A percentile compares a stretch with the other conserved stretches of the same genome.
These are phyloP conservation scores for Stereocaulon alpinum DNA, from an alignment of 495 filamentous ascomycete genomes.

Conservation along the genomic window DNA sequence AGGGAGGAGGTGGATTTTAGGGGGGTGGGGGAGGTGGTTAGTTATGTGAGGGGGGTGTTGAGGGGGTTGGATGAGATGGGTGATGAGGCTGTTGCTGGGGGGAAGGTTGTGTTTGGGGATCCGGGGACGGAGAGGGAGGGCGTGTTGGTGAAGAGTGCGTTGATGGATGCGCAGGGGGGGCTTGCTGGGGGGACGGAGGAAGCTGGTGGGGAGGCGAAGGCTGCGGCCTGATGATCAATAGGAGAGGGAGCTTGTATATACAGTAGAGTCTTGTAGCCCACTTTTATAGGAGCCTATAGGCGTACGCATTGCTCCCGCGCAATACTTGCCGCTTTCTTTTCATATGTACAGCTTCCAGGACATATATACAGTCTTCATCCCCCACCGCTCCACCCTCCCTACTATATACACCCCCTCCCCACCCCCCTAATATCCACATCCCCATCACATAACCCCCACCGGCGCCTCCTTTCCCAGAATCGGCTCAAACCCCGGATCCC, in stretches of 20 bases:
- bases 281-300: too few species aligned
- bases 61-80: conserved; percentile 49
- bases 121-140: conserved; percentile 18
- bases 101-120: conserved; percentile 29
- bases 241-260: not conserved
- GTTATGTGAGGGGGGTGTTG: conserved; percentile 64
- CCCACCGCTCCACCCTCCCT: too few species aligned
- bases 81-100: conserved; percentile 43
- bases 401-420: not conserved
- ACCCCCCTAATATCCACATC: conserved; percentile 38
- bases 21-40: conserved; percentile 61
- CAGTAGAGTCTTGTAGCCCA: not conserved
- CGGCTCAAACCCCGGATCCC: conserved; percentile 33
- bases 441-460: not conserved
- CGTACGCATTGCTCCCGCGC: not conserved
- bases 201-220: not conserved
- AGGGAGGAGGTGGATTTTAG: conserved; percentile 57
- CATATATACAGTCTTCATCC: too few species aligned
- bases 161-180: conserved; percentile 18
- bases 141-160: conserved; percentile 17
- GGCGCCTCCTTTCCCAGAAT: conserved; percentile 24
- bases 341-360: not conserved
- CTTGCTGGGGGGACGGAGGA: conserved; percentile 5
- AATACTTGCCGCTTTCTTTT: too few species aligned
- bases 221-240: not conserved